These are phyloP conservation scores for Pyricularia sp. DNA, from an alignment of 2,329 filamentous ascomycete species.

Conservation along the genomic window DNA sequence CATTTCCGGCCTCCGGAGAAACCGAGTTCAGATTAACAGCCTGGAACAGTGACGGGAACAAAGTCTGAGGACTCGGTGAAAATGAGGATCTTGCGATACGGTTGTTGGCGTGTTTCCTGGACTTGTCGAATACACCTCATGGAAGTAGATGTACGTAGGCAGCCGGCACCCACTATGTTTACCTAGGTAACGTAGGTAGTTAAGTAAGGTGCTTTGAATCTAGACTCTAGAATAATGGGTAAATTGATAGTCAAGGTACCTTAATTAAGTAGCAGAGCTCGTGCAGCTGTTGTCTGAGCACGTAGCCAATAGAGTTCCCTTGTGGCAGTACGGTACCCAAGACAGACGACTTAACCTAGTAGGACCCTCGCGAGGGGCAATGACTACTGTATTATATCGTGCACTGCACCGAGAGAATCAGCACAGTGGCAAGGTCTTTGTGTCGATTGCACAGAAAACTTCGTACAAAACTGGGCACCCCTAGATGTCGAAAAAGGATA, in stretches of 20 bases:
- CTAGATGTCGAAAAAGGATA: neutral
- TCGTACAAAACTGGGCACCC: neutral
- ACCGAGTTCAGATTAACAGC: neutral
- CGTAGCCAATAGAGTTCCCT: neutral
- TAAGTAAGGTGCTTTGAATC: neutral
- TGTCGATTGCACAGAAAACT: neutral
- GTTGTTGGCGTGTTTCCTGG: neutral
- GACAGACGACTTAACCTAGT: neutral
- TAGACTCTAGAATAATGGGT: too few relatives aligned
- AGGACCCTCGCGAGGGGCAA: neutral
- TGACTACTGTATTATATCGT: neutral
- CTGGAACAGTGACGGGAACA: neutral
- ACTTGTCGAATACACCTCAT: neutral
- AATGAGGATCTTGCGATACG: neutral
- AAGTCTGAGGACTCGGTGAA: neutral
- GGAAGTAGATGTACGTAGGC: neutral
- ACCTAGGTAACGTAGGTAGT: neutral
- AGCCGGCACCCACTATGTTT: neutral
- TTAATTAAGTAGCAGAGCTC: too few relatives aligned
- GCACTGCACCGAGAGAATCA: neutral
- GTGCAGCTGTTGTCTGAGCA: neutral
- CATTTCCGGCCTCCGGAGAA: slow-evolving; percentile 6
- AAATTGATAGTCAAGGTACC: too few relatives aligned
- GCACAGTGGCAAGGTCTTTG: neutral
- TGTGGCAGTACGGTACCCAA: neutral